Percentiles rank a stretch among this genome's conserved stretches.
These are phyloP conservation scores for Neonectria faginata DNA, from an alignment of 2,329 filamentous ascomycete species.

Conservation along the genomic window DNA sequence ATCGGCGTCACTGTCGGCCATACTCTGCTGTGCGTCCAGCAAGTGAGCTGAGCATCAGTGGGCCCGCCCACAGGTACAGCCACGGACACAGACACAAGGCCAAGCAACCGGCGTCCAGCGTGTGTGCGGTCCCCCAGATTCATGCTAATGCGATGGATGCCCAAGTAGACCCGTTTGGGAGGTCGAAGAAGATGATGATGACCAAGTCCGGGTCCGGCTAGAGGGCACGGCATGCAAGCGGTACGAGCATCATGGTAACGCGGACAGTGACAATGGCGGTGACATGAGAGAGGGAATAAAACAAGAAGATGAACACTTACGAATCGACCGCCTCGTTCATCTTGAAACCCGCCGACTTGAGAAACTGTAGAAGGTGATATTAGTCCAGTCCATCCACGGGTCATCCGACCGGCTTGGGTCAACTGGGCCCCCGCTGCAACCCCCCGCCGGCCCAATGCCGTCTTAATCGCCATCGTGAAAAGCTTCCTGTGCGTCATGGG, in stretches of 20 bases:
- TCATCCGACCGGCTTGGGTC: slow-evolving; percentile 28
- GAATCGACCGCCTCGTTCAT: slow-evolving; percentile 66
- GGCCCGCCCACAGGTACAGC: slow-evolving; percentile 37
- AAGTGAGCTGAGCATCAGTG: slow-evolving; percentile 47
- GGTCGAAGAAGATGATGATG: not conserved
- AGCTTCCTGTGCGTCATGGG: slow-evolving; percentile 27
- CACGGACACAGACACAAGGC: slow-evolving; percentile 12
- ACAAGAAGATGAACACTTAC: slow-evolving; percentile 59
- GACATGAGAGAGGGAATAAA: slow-evolving; percentile 29
- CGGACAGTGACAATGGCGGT: slow-evolving; percentile 6
- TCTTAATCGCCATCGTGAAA: slow-evolving; percentile 23
- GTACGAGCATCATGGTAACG: slow-evolving; percentile 2
- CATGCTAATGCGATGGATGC: slow-evolving; percentile 8
- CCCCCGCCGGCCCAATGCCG: slow-evolving; percentile 27
- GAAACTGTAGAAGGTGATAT: slow-evolving; percentile 53
- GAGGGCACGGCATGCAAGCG: slow-evolving; percentile 15
- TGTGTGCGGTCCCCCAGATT: slow-evolving; percentile 10
- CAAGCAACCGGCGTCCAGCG: slow-evolving; percentile 12
- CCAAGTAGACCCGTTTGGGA: slow-evolving; percentile 10
- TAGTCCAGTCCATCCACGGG: slow-evolving; percentile 38
- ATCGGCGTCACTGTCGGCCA: slow-evolving; percentile 54
- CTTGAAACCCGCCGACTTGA: slow-evolving; percentile 62
- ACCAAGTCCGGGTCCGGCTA: slow-evolving; percentile 17
- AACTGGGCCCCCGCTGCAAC: slow-evolving; percentile 38
- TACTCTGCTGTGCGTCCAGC: slow-evolving; percentile 50